Conservation (phyloP, 1,284 basidiomycete species). For the Malassezia vespertilionis region DNA sequence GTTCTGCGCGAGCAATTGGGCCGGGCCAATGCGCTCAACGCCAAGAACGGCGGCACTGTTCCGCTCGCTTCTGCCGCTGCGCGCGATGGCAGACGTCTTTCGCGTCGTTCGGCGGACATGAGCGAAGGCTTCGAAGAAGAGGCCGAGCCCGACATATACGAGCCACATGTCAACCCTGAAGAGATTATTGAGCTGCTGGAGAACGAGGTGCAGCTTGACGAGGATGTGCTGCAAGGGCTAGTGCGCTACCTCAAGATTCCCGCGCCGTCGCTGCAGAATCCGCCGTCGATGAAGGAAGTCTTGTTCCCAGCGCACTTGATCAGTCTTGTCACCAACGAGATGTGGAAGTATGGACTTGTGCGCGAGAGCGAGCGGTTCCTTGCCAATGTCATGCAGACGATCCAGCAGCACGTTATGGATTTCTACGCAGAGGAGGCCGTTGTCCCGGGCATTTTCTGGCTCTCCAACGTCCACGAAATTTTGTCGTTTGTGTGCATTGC, state of each 20-base stretch:
- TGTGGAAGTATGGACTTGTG: conserved; percentile 99
- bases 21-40: conserved; percentile 63
- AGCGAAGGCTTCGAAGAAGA: background rate
- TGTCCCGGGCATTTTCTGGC: conserved; percentile 93
- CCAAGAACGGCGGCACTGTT: conserved; percentile 43
- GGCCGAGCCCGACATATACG: conserved; percentile 16
- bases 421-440: conserved; percentile 91
- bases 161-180: conserved; percentile 72
- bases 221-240: conserved; percentile 83
- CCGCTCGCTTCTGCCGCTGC: conserved; percentile 7
- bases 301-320: conserved; percentile 99
- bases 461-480: conserved; percentile 99
- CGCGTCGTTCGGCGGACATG: background rate
- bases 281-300: conserved; percentile 89
- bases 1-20: conserved; percentile 87
- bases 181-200: conserved; percentile 91
- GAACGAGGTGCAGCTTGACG: conserved; percentile 78
- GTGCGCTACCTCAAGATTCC: conserved; percentile 88
- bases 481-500: conserved; percentile 97
- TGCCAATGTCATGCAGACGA: conserved; percentile 96
- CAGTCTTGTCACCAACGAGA: conserved; percentile 92
- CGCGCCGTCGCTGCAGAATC: conserved; percentile 75
- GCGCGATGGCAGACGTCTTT: background rate
- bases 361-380: conserved; percentile 93
- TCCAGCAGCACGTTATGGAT: conserved; percentile 90